A percentile compares a stretch with the other conserved stretches of the same genome.
Conservation (phyloP, 257 asterid species). For the Gynochthodes officinalis region DNA sequence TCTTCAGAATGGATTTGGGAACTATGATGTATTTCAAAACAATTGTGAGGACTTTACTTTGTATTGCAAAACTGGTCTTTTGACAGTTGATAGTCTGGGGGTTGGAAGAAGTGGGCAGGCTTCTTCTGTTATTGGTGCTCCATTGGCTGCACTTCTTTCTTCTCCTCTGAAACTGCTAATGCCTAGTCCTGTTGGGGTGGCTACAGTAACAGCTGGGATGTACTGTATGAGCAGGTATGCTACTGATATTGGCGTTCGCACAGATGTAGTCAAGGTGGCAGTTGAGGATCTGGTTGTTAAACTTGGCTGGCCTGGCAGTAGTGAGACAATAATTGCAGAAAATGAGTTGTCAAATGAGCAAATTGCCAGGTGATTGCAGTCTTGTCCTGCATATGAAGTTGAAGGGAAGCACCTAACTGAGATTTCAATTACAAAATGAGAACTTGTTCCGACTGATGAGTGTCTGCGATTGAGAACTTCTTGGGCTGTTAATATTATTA, state of each 20-base stretch:
- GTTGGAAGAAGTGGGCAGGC: constrained; percentile 96
- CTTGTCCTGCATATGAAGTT: constrained; percentile 3
- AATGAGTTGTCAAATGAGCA: constrained; percentile 23
- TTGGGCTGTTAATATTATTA: neutral
- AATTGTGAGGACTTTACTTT: constrained; percentile 96
- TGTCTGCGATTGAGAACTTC: neutral
- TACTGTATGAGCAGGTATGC: constrained; percentile 89
- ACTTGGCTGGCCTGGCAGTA: constrained; percentile 53
- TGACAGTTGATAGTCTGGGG: constrained; percentile 64
- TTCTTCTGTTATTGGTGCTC: constrained; percentile 82
- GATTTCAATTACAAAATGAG: neutral
- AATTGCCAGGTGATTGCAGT: constrained; percentile 31
- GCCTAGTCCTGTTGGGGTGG: constrained; percentile 83
- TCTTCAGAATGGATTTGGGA: constrained; percentile 79
- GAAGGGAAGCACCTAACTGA: neutral
- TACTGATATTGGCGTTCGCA: constrained; percentile 79
- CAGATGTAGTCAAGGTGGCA: constrained; percentile 71
- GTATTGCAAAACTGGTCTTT: constrained; percentile 90
- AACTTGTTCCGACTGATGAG: neutral
- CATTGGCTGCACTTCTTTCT: constrained; percentile 83
- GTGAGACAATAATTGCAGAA: constrained; percentile 29
- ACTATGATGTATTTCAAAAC: constrained; percentile 76
- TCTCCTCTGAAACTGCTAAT: constrained; percentile 72
- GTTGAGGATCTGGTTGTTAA: constrained; percentile 78
- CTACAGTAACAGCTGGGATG: constrained; percentile 84